phyloP scores from a whole-genome alignment of 176 grass and related monocot genomes.

The Puya raimondii region DNA sequence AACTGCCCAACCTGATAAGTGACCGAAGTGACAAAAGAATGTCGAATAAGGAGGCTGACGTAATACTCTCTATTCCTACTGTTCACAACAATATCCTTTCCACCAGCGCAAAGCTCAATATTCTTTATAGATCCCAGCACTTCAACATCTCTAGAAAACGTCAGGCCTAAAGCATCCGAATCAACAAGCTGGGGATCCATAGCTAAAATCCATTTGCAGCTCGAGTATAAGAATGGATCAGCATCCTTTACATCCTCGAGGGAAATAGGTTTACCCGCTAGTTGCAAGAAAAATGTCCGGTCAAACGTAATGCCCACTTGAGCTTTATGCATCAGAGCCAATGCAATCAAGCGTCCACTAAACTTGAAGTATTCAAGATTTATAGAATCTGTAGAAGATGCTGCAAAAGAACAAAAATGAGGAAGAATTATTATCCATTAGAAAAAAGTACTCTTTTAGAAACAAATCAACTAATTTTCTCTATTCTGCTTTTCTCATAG shows the following conservation, averaged over 20 bases:
- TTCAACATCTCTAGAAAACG: slow-evolving; percentile 16
- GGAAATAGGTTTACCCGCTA: slow-evolving; percentile 19
- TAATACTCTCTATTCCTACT: slow-evolving; percentile 19
- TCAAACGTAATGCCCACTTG: slow-evolving; percentile 23
- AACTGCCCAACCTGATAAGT: slow-evolving; percentile 15
- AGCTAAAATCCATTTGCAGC: slow-evolving; percentile 20
- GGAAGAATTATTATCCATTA: no score
- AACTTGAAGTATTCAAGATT: slow-evolving; percentile 18
- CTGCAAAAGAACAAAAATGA: neutral
- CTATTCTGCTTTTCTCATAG: neutral
- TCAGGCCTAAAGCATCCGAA: slow-evolving; percentile 22
- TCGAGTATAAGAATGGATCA: slow-evolving; percentile 10
- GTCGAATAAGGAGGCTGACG: slow-evolving; percentile 7
- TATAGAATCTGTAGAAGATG: slow-evolving; percentile 8
- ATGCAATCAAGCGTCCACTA: slow-evolving; percentile 20
- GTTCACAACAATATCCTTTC: slow-evolving; percentile 19
- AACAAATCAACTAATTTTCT: neutral
- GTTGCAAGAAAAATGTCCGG: slow-evolving; percentile 25
- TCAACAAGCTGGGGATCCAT: slow-evolving; percentile 11
- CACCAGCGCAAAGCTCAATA: slow-evolving; percentile 12
- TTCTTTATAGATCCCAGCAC: slow-evolving; percentile 3
- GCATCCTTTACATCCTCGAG: slow-evolving; percentile 19
- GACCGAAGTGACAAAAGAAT: slow-evolving; percentile 18
- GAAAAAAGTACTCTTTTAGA: neutral
- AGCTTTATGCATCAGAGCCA: slow-evolving; percentile 24